A percentile compares a stretch with the other conserved stretches of the same genome.
phyloP scores from a whole-genome alignment of 2,329 filamentous ascomycete genomes.

The Cordyceps cateniannulata region DNA sequence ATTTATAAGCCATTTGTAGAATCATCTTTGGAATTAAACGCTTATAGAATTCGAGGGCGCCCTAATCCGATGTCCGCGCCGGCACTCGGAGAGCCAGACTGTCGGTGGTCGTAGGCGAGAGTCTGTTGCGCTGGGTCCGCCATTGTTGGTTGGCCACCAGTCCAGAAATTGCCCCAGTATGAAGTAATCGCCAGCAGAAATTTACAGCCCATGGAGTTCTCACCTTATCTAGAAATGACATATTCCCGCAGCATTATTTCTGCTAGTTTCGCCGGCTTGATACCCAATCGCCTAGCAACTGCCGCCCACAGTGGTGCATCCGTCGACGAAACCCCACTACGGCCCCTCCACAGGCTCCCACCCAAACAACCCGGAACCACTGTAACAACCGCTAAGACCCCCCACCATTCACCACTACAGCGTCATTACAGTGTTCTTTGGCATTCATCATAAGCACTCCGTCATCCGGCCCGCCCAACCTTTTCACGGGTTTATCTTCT shows the following conservation, averaged over 20 bases:
- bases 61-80: not conserved
- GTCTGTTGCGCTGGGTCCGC: too few species aligned
- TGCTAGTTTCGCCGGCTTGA: not conserved
- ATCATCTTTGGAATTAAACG: too few species aligned
- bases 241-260: not conserved
- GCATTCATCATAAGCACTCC: slow-evolving; percentile 7
- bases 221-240: not conserved
- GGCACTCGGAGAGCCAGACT: not conserved
- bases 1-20: not conserved
- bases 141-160: not conserved
- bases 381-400: not conserved
- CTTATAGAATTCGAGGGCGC: too few species aligned
- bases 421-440: not conserved
- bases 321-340: not conserved
- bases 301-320: not conserved
- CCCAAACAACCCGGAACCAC: not conserved
- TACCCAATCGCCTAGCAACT: not conserved
- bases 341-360: too few species aligned
- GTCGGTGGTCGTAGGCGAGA: too few species aligned
- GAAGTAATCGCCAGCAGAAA: not conserved
- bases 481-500: slow-evolving; percentile 5
- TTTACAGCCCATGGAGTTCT: not conserved
- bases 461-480: slow-evolving; percentile 7
- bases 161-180: not conserved
- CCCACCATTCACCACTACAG: not conserved